A percentile compares a stretch with the other conserved stretches of the same genome.
These are phyloP conservation scores for Alternaria sp. DNA, from an alignment of 2,329 filamentous ascomycete genomes.

Conservation along the genomic window DNA sequence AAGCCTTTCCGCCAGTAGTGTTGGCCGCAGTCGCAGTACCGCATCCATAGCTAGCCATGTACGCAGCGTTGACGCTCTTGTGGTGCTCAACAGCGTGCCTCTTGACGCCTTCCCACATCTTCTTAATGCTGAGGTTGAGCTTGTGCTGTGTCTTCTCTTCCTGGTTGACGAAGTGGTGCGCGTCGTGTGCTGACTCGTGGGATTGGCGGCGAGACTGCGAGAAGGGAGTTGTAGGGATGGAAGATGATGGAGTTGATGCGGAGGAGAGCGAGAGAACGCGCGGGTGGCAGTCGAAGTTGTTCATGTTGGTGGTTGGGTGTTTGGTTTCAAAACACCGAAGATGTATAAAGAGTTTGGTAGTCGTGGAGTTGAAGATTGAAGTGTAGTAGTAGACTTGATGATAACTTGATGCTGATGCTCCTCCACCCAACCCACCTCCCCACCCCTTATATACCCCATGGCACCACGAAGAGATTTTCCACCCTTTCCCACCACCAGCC, in stretches of 20 bases:
- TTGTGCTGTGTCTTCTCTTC: conserved; percentile 24
- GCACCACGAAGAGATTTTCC: conserved; percentile 8
- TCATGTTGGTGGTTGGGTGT: conserved; percentile 20
- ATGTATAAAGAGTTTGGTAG: not conserved
- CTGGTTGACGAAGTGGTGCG: conserved; percentile 26
- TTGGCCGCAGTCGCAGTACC: not conserved
- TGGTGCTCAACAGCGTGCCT: conserved; percentile 37
- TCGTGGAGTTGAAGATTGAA: not conserved
- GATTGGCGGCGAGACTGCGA: conserved; percentile 23
- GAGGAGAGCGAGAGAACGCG: conserved; percentile 28
- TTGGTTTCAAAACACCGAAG: conserved; percentile 4
- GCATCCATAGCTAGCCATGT: conserved; percentile 31
- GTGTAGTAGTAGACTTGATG: conserved; percentile 3
- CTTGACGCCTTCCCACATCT: conserved; percentile 40
- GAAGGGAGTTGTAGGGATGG: conserved; percentile 14
- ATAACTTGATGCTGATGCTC: conserved; percentile 7
- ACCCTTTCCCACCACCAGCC: not conserved
- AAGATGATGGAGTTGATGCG: conserved; percentile 8
- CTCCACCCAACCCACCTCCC: not conserved
- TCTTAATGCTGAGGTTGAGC: conserved; percentile 32
- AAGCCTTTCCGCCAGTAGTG: not conserved
- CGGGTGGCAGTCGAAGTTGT: conserved; percentile 28
- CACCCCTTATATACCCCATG: conserved; percentile 19
- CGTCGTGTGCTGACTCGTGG: conserved; percentile 30
- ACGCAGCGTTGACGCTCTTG: conserved; percentile 38